Base-by-base conservation (phyloP, 495 filamentous ascomycete genomes). In the Paragyromitra xinjiangensis region DNA sequence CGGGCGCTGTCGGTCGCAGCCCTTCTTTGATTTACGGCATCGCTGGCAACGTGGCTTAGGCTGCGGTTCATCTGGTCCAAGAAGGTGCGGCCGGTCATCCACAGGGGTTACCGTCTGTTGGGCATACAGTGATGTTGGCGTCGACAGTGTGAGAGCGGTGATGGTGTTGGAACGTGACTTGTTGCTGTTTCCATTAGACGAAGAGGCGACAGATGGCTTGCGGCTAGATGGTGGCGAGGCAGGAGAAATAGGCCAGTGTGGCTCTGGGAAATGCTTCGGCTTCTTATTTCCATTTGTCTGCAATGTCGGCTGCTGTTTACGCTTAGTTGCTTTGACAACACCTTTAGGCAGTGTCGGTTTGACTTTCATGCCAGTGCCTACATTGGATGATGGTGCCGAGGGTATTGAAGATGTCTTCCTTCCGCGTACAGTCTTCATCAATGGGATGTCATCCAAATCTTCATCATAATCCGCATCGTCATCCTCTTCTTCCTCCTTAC, bases 11-110 rank as follows among this genome's bases (percentile, higher is more conserved):
- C 95, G 91, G 86, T 99, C 96, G 82, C 95, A 99, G 6, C 95
- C 95, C 85, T 99, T 99, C 88, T 99, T 99, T 83, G 94, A 98
- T 89, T 98, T 98, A 75, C 95, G 91, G 86, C 95, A 99, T 58
- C 95, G 92, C 83, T 98, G 95, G 87, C 95, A 99, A 78, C 95
- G 94, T 39, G 95, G 95, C 85, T 98, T 97, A 48, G 92, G 85
- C 77, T 97, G 94, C 62, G 96, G 93, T 55, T 97, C 93, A 74
- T 97, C 95, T 4, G 89, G 90, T 59, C 89, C 92, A 62, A 94
- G 89, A 11, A 79, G 73, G 76, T 89, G 88, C 65, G 90, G 88
- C 75, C 91, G 91, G 82, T 91, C 89, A 55, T 79, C 77, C 29
- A 79, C 67, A 16, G 77, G 77, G 6, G 77, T 79, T 72, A 68